A percentile compares a stretch with the other conserved stretches of the same genome.
These are phyloP conservation scores for Balamuthia mandrillaris DNA, from an alignment of 208 protist genomes.

Conservation along the genomic window DNA sequence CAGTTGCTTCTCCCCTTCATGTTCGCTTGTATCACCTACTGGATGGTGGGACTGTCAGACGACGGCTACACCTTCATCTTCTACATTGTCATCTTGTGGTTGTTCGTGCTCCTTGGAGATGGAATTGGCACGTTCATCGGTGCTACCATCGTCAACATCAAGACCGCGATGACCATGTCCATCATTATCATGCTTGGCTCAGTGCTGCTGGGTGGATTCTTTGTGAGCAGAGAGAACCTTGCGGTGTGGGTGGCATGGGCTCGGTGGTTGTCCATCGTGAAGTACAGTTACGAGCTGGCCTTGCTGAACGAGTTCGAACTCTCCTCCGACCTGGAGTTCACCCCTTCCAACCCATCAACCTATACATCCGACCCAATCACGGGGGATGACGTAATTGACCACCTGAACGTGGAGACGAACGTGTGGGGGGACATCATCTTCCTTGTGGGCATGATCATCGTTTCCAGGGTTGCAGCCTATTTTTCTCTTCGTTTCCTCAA, in stretches of 20 bases:
- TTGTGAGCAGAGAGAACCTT: not conserved
- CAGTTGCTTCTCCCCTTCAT: not conserved
- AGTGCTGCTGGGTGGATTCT: not conserved
- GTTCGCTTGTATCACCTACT: constrained; percentile 44
- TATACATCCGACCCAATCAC: not conserved
- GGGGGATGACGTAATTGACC: not conserved
- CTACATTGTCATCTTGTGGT: not conserved
- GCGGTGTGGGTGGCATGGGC: not conserved
- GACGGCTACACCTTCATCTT: not conserved
- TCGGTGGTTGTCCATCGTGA: not conserved
- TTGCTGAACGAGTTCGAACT: not conserved
- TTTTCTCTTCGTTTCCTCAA: constrained; percentile 26
- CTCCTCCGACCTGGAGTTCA: not conserved
- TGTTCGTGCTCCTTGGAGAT: not conserved
- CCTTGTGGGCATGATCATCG: constrained; percentile 12
- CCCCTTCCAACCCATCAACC: not conserved
- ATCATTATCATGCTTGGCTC: not conserved
- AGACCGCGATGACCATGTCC: not conserved
- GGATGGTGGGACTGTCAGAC: constrained; percentile 22
- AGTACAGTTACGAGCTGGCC: not conserved
- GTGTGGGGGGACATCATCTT: constrained; percentile 15
- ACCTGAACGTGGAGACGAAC: not conserved
- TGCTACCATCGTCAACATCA: not conserved
- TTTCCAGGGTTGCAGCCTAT: not conserved
- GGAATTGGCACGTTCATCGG: not conserved